A percentile compares a stretch with the other conserved stretches of the same genome.
Conservation (phyloP, 2,329 filamentous ascomycete species). For the Parastagonospora nodorum region DNA sequence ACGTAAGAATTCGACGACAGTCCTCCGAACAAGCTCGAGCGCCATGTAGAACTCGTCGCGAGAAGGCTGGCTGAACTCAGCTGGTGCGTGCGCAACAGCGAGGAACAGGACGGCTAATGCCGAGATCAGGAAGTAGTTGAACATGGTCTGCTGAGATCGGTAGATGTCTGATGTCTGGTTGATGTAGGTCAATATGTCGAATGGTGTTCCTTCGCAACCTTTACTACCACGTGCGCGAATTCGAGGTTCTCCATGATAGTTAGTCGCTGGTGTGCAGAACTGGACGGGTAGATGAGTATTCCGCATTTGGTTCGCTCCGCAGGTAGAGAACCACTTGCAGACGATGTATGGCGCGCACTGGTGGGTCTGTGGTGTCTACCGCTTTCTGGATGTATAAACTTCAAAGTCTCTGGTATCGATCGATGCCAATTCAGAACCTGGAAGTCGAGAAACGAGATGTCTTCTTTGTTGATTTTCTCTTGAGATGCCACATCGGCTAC, state of each 20-base stretch:
- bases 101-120: conserved; percentile 77
- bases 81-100: conserved; percentile 74
- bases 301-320: conserved; percentile 85
- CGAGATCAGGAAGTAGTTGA: conserved; percentile 79
- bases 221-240: conserved; percentile 75
- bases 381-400: conserved; percentile 64
- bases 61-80: conserved; percentile 70
- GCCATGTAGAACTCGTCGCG: conserved; percentile 80
- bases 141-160: conserved; percentile 73
- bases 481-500: conserved; percentile 66
- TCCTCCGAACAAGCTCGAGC: conserved; percentile 74
- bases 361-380: conserved; percentile 47
- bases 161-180: conserved; percentile 76
- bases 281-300: conserved; percentile 88
- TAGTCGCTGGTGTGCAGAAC: conserved; percentile 83
- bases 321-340: conserved; percentile 84
- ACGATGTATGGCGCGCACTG: conserved; percentile 70
- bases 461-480: conserved; percentile 69
- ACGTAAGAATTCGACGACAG: conserved; percentile 74
- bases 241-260: conserved; percentile 78
- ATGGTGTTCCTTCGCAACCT: conserved; percentile 81
- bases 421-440: conserved; percentile 89
- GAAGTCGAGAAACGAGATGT: conserved; percentile 80
- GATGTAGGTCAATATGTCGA: conserved; percentile 69
- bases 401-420: conserved; percentile 66